Conservation (phyloP, 208 protist genomes). For the Trypanosoma congolense region DNA sequence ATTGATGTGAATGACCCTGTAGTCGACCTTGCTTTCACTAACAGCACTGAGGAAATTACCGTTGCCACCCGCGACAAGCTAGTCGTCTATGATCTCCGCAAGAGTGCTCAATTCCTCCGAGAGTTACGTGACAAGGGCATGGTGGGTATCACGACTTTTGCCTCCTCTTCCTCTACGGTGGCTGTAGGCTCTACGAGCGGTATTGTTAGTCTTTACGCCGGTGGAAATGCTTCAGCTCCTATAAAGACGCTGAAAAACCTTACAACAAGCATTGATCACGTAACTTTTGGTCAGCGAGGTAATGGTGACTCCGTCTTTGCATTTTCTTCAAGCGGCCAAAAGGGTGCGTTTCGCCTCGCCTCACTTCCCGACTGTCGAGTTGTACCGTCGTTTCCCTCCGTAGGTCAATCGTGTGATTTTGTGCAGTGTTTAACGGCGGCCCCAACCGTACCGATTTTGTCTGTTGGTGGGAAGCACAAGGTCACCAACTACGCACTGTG, state of each 20-base stretch:
- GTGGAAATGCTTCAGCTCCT: conserved; percentile 13
- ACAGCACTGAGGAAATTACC: conserved; percentile 41
- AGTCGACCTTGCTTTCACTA: conserved; percentile 45
- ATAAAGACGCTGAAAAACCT: conserved; percentile 69
- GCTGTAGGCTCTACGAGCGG: conserved; percentile 68
- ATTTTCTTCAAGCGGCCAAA: conserved; percentile 64
- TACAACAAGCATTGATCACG: conserved; percentile 51
- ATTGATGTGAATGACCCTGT: conserved; percentile 50
- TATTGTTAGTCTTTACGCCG: conserved; percentile 66
- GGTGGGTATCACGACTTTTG: conserved; percentile 59
- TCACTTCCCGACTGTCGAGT: conserved; percentile 60
- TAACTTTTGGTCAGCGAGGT: conserved; percentile 58
- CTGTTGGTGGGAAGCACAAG: conserved; percentile 78
- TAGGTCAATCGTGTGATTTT: conserved; percentile 63
- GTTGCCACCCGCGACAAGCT: conserved; percentile 61
- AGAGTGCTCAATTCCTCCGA: conserved; percentile 49
- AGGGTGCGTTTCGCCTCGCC: conserved; percentile 75
- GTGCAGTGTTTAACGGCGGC: conserved; percentile 62
- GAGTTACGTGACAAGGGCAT: conserved; percentile 57
- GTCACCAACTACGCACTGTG: conserved; percentile 84
- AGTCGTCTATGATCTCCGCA: conserved; percentile 75
- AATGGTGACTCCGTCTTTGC: conserved; percentile 54
- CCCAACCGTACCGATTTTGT: conserved; percentile 70
- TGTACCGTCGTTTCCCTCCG: conserved; percentile 72
- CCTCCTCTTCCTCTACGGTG: conserved; percentile 24